These are phyloP conservation scores for Pontederia crassipes DNA, from an alignment of 176 grass and related monocot genomes.

Conservation along the genomic window DNA sequence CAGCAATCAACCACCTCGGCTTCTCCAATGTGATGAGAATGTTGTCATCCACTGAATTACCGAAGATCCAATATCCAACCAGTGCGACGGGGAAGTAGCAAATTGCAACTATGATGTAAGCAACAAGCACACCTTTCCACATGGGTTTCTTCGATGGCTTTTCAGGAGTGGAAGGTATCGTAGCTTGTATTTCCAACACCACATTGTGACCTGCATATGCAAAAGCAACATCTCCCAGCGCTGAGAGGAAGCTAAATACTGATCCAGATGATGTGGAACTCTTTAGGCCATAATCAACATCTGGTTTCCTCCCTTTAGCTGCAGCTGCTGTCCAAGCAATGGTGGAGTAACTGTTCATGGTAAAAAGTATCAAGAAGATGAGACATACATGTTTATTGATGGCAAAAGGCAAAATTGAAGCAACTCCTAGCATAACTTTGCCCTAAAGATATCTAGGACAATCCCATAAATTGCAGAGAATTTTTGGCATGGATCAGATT, in stretches of 20 bases:
- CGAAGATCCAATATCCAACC: neutral
- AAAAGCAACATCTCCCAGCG: constrained; percentile 1
- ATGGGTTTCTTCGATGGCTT: neutral
- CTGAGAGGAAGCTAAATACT: neutral
- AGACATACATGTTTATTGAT: no score
- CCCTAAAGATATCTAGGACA: neutral
- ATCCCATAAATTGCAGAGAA: no score
- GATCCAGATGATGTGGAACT: neutral
- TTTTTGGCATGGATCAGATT: no score
- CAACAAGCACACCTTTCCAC: no score
- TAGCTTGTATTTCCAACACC: neutral
- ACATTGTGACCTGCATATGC: neutral
- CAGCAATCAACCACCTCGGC: no score
- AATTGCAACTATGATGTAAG: neutral
- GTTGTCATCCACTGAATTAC: neutral
- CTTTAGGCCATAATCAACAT: neutral
- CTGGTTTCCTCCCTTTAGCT: neutral
- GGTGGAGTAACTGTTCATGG: constrained; percentile 1
- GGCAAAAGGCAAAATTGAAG: no score
- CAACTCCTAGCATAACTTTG: no score
- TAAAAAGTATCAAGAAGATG: neutral
- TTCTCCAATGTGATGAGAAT: neutral
- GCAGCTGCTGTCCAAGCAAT: neutral
- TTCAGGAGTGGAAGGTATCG: neutral
- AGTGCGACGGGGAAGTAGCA: neutral